Evolutionary conservation across 352 stramenopile genomes (phyloP).

Genomic region (Thalassiosira allenii): DNA sequence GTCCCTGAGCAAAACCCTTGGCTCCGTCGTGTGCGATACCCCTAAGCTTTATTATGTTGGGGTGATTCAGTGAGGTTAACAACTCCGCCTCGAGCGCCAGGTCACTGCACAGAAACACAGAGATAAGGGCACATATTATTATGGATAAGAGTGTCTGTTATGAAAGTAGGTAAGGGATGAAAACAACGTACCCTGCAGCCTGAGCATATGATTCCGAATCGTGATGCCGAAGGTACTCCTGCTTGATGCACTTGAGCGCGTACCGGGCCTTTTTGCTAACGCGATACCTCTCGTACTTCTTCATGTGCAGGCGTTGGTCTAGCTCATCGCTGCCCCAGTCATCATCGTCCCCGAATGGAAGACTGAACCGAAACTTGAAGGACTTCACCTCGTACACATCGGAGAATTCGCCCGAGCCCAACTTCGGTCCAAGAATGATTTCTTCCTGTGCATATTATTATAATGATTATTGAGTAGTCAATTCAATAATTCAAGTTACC

Average conservation of each 20-base stretch:
- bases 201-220: slow-evolving; percentile 52
- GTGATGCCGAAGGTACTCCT: slow-evolving; percentile 8
- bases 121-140: too few relatives aligned
- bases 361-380: not conserved
- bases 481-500: too few relatives aligned
- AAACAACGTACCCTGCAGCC: slow-evolving; percentile 33
- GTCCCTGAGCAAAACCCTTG: slow-evolving; percentile 59
- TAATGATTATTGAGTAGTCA: too few relatives aligned
- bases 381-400: slow-evolving; percentile 1
- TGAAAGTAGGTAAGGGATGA: too few relatives aligned
- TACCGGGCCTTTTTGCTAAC: slow-evolving; percentile 53
- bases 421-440: not conserved
- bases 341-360: not conserved
- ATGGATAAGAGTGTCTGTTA: too few relatives aligned
- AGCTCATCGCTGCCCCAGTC: not conserved
- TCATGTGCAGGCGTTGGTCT: slow-evolving; percentile 5
- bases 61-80: slow-evolving; percentile 57
- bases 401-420: slow-evolving; percentile 13
- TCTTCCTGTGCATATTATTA: too few relatives aligned
- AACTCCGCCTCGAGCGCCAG: slow-evolving; percentile 66
- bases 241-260: slow-evolving; percentile 63
- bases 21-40: slow-evolving; percentile 64
- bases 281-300: slow-evolving; percentile 33
- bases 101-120: slow-evolving; percentile 37
- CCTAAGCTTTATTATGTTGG: slow-evolving; percentile 79